Percentiles rank a stretch among this genome's conserved stretches.
phyloP scores from a whole-genome alignment of 352 stramenopile genomes.

The Phytopythium helicoides region DNA sequence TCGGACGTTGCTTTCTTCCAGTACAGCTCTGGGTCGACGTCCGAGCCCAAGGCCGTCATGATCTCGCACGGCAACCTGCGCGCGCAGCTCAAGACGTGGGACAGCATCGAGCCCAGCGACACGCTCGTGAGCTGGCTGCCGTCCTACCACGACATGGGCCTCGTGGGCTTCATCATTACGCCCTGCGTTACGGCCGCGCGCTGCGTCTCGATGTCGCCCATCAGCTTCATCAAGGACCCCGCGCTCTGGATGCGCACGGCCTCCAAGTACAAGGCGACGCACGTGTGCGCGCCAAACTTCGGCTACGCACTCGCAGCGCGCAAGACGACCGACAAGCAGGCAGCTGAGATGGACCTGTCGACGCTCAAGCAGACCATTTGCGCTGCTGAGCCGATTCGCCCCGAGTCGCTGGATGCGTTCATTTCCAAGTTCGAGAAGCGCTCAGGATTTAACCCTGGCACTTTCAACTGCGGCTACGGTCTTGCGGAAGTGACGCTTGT shows the following conservation, averaged over 20 bases:
- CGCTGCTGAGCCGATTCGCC: conserved; percentile 76
- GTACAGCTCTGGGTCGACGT: conserved; percentile 81
- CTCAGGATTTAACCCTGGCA: conserved; percentile 57
- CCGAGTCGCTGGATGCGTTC: conserved; percentile 75
- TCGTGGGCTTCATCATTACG: conserved; percentile 81
- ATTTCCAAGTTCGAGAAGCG: conserved; percentile 53
- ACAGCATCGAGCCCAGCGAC: conserved; percentile 54
- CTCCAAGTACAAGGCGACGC: conserved; percentile 74
- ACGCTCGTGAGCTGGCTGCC: conserved; percentile 80
- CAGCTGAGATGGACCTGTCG: conserved; percentile 55
- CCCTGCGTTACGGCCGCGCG: conserved; percentile 51
- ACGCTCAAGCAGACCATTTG: conserved; percentile 76
- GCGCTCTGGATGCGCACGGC: conserved; percentile 75
- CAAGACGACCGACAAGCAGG: conserved; percentile 72
- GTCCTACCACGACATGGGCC: conserved; percentile 83
- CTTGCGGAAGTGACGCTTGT: conserved; percentile 83
- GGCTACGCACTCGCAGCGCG: conserved; percentile 68
- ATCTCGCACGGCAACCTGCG: conserved; percentile 78
- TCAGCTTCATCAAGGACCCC: conserved; percentile 86
- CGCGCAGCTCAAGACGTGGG: conserved; percentile 74
- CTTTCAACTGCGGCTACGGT: conserved; percentile 84
- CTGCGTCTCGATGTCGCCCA: conserved; percentile 81
- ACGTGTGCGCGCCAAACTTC: conserved; percentile 81
- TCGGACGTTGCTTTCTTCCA: conserved; percentile 82
- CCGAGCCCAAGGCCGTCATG: conserved; percentile 81